phyloP scores from a whole-genome alignment of 2,329 filamentous ascomycete species.

The Pyricularia pennisetigena region DNA sequence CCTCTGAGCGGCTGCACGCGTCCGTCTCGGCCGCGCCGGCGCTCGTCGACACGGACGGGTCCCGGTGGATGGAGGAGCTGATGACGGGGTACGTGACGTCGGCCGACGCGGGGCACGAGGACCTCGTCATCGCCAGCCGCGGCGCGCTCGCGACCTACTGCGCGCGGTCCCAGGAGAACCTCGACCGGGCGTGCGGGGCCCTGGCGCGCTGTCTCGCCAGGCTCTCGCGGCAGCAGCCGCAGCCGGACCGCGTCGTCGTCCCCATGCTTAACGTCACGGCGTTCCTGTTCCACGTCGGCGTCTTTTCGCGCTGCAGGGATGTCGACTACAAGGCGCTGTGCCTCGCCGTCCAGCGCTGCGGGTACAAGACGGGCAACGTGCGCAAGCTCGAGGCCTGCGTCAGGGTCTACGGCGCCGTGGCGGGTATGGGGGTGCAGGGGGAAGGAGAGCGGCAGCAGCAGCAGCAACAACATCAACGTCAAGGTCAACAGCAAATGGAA shows the following conservation, averaged over 20 bases:
- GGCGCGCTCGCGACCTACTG: conserved; percentile 52
- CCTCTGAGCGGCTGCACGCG: conserved; percentile 22
- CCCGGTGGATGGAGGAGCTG: conserved; percentile 39
- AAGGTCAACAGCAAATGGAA: not conserved
- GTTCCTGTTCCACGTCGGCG: conserved; percentile 61
- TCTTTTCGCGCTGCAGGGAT: conserved; percentile 29
- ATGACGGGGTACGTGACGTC: conserved; percentile 62
- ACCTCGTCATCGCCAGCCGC: conserved; percentile 60
- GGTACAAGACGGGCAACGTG: conserved; percentile 75
- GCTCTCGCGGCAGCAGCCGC: conserved; percentile 16
- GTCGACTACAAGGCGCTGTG: conserved; percentile 50
- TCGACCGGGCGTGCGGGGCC: conserved; percentile 36
- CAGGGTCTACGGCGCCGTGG: conserved; percentile 67
- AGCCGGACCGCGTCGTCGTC: conserved; percentile 61
- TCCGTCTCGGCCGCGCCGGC: conserved; percentile 23
- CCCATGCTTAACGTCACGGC: conserved; percentile 68
- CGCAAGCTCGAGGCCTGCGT: conserved; percentile 73
- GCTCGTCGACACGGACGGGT: conserved; percentile 13
- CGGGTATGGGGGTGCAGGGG: conserved; percentile 20
- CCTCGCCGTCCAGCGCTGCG: conserved; percentile 62
- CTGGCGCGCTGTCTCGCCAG: conserved; percentile 43
- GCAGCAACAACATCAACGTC: too few relatives aligned
- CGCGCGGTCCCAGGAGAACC: conserved; percentile 24
- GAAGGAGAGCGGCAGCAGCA: not conserved
- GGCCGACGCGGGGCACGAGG: conserved; percentile 69